phyloP scores from a whole-genome alignment of 1,284 basidiomycete species.

The Trichosporon faecale region DNA sequence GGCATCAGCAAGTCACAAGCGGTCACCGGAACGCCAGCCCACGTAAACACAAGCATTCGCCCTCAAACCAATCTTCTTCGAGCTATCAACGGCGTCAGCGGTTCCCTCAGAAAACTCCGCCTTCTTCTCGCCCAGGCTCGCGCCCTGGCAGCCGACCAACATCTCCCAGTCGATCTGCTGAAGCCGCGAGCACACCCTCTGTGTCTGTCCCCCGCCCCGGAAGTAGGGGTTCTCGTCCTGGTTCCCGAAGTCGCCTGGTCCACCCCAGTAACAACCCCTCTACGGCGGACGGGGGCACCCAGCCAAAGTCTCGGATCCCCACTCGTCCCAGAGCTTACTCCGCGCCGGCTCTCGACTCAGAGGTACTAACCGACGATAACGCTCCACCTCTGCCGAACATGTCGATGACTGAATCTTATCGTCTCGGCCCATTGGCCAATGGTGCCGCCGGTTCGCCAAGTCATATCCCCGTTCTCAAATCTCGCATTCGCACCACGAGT shows the following conservation, averaged over 20 bases:
- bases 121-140: constrained; percentile 1
- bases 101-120: background rate
- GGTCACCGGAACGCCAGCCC: background rate
- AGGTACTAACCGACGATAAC: constrained; percentile 4
- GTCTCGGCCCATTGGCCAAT: background rate
- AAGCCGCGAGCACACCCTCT: background rate
- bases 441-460: background rate
- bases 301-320: constrained; percentile 1
- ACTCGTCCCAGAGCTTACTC: background rate
- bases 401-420: constrained; percentile 1
- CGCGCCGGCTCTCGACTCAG: background rate
- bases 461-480: constrained; percentile 26
- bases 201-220: background rate
- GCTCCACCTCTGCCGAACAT: constrained; percentile 3
- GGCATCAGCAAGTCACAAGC: background rate
- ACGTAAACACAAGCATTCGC: background rate
- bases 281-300: background rate
- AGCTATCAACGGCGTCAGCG: background rate
- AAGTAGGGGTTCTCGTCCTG: constrained; percentile 1
- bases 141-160: constrained; percentile 4
- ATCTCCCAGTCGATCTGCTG: background rate
- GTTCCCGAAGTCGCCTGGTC: background rate
- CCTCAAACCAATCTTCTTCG: background rate
- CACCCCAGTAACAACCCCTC: background rate
- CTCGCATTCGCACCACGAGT: constrained; percentile 17